Evolutionary conservation across 106 monocot species (phyloP).

Genomic region (Dendrobium chrysotoxum): DNA sequence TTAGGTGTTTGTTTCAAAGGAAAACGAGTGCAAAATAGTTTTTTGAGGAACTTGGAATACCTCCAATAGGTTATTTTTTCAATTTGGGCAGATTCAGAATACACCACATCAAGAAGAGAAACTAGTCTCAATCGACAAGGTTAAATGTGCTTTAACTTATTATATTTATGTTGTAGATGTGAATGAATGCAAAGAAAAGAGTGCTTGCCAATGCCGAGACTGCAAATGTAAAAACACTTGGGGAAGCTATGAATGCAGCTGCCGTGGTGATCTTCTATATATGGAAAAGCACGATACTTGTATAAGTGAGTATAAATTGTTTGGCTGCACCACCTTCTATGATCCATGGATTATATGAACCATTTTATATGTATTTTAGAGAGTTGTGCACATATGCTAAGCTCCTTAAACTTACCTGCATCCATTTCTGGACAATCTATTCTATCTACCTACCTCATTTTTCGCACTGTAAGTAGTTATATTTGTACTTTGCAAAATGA

Average conservation of each 20-base stretch:
- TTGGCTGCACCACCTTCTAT: not conserved
- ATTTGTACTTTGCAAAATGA: not conserved
- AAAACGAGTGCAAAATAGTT: not conserved
- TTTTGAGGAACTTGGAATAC: not conserved
- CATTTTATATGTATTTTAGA: no score
- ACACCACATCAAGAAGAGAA: not conserved
- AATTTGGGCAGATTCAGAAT: not conserved
- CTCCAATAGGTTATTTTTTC: not conserved
- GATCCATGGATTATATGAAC: not conserved
- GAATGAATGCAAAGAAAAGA: slow-evolving; percentile 90
- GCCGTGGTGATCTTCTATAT: slow-evolving; percentile 63
- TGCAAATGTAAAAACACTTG: slow-evolving; percentile 91
- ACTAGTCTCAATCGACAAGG: not conserved
- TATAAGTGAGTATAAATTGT: slow-evolving; percentile 61
- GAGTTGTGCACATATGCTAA: no score
- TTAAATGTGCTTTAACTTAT: not conserved
- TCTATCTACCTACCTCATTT: not conserved
- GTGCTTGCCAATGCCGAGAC: slow-evolving; percentile 64
- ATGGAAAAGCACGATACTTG: slow-evolving; percentile 90
- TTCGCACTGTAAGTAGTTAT: not conserved
- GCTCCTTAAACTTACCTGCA: no score
- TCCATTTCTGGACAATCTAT: not conserved
- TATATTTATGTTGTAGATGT: slow-evolving; percentile 43
- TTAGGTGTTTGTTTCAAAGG: not conserved
- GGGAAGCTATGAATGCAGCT: slow-evolving; percentile 92